Percentiles rank a stretch among this genome's conserved stretches.
These are phyloP conservation scores for Geotrichum candidum DNA, from an alignment of 1,139 yeast genomes.

Conservation along the genomic window DNA sequence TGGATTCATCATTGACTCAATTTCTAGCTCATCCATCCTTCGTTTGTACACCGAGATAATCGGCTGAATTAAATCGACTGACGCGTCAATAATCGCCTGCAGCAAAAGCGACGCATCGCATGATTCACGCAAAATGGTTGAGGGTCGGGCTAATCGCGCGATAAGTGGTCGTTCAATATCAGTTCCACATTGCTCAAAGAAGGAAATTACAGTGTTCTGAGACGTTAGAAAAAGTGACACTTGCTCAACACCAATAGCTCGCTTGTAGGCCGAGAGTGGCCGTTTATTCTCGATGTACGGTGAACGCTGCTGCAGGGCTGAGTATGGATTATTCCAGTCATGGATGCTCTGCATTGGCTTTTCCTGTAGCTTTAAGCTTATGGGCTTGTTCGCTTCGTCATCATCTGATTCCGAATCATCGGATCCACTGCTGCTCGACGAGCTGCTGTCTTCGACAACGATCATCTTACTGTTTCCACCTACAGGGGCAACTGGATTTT, in stretches of 20 bases:
- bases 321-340: conserved; percentile 37
- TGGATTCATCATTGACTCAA: conserved; percentile 47
- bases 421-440: conserved; percentile 3
- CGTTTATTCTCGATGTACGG: conserved; percentile 39
- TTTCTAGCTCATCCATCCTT: conserved; percentile 43
- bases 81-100: conserved; percentile 49
- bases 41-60: conserved; percentile 51
- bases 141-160: conserved; percentile 40
- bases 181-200: conserved; percentile 49
- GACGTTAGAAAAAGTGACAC: conserved; percentile 44
- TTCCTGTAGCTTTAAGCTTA: conserved; percentile 9
- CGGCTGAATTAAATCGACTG: conserved; percentile 53
- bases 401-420: conserved; percentile 2
- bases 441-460: not conserved
- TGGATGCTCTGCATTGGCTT: conserved; percentile 31
- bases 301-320: conserved; percentile 17
- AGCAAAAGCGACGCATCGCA: conserved; percentile 46
- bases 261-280: conserved; percentile 41
- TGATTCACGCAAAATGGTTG: conserved; percentile 44
- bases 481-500: not conserved
- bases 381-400: conserved; percentile 10
- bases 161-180: conserved; percentile 47
- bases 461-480: not conserved
- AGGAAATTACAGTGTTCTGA: conserved; percentile 44
- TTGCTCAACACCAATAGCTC: conserved; percentile 51